Evolutionary conservation across 139 green algal genomes (phyloP), one percentile per base, ranked within the genome.

Genomic region (Micractinium conductrix): DNA sequence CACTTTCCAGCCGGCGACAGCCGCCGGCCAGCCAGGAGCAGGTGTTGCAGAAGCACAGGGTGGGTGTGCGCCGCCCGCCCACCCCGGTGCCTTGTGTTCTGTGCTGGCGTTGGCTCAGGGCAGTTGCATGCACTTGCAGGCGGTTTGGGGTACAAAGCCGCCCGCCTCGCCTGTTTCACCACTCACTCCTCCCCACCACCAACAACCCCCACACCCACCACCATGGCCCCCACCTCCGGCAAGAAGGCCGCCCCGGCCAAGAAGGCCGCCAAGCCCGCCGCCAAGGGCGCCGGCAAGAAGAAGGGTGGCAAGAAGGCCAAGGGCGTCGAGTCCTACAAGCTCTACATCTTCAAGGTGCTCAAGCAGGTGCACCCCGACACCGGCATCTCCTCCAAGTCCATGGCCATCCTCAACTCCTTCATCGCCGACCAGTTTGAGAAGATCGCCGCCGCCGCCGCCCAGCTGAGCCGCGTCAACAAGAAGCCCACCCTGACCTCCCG

Each of bases 281-380:
- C 10, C 53, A 21, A 19, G 19, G 26, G 26, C 19, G 53, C 19
- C 53, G 53, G 26, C 6, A 62, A 62, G 53, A 44, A 44, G 33
- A 72, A 72, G 65, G 65, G n/a, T n/a, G n/a, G 33, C 65, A 76
- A 76, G 70, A 76, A 76, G 70, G 10, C 70, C 70, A 76, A 76
- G 70, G 42, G 70, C 70, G 35, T 28, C 28, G 70, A 76, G 70
- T 96, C 92, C 80, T 99, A 97, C 96, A 99, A 99, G 94, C 97
- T 98, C 72, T 99, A 99, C 93, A 98, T 99, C 90, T 98, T 98
- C 95, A 98, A 98, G 92, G 96, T 98, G 72, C 89, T 95, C 45
- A 97, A 97, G 93, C 93, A 96, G 91, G 93, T 96, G 84, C 93
- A 96, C 91, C 93, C 93, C 65, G 93, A 96, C 91, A 96, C 93